Base-by-base conservation (phyloP, 805 yeast species). In the Metschnikowia amazonensis region DNA sequence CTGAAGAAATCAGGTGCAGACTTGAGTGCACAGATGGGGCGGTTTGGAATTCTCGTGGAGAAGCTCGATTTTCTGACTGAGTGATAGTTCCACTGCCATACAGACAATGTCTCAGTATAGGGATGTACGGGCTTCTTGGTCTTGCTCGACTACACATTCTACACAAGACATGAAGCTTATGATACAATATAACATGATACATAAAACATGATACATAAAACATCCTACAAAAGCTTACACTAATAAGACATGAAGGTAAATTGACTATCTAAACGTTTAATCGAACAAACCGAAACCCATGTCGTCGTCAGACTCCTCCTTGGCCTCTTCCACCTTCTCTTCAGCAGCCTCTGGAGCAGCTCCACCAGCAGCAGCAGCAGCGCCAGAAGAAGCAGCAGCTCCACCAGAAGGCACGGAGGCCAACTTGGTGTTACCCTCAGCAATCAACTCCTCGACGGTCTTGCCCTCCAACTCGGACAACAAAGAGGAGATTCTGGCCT, bases 221-320 rank as follows among this genome's bases (percentile, higher is more conserved):
- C n/a, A n/a, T n/a, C n/a, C n/a, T n/a, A n/a, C n/a, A n/a, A n/a
- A n/a, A n/a, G n/a, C n/a, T n/a, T 35, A 35, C 37, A 35, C 11
- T n/a, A 13, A 10, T 13, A 13, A 14, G 29, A 17, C 35, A 32
- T 24, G 17, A 13, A 23, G n/a, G 8, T 37, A 13, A 17, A 37
- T 37, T 37, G 32, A 39, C 42, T 39, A 39, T 39, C 36, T 28
- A 16, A 21, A 17, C 35, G 55, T 50, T 81, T 94, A 94, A 83
- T 94, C 99, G 86, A 94, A 94, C 75, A 94, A 86, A 82, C 96
- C 96, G 85, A 85, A 82, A 65, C 95, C 96, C 95, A 86, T 84
- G 75, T 84, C 92, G 50, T 60, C 64, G 57, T 74, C 80, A 63
- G 81, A 87, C 58, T 80, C 79, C 67, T 80, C 85, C 71, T 77